Percentiles rank a stretch among this genome's conserved stretches.
Evolutionary conservation across 2,329 filamentous ascomycete genomes (phyloP).

Genomic region (Aspergillus pseudotamarii): DNA sequence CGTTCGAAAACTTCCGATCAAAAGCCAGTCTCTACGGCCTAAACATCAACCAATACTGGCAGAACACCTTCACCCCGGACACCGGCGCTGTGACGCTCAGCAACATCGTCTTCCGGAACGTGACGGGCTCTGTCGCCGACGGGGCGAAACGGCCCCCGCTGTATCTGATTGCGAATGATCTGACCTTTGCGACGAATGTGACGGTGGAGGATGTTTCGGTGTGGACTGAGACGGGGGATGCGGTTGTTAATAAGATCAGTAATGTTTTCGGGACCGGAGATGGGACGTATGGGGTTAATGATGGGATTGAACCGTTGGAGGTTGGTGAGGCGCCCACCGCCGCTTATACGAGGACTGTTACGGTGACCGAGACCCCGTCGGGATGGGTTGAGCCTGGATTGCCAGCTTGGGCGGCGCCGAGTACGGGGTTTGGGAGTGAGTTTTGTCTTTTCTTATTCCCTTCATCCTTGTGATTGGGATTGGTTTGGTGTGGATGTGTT

Average conservation of each 20-base stretch:
- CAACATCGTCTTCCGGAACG: constrained; percentile 32
- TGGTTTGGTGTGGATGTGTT: neutral
- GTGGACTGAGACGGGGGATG: constrained; percentile 33
- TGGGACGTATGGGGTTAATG: constrained; percentile 22
- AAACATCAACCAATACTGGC: constrained; percentile 31
- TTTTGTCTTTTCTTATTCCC: neutral
- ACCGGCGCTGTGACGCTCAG: constrained; percentile 27
- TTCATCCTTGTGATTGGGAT: neutral
- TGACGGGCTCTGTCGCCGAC: constrained; percentile 35
- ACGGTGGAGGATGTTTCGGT: constrained; percentile 37
- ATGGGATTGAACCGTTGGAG: neutral
- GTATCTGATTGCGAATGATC: constrained; percentile 36
- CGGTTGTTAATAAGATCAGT: constrained; percentile 36
- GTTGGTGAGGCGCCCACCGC: neutral
- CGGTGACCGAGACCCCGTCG: constrained; percentile 33
- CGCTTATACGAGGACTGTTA: constrained; percentile 33
- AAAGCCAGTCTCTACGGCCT: constrained; percentile 28
- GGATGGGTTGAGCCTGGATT: constrained; percentile 28
- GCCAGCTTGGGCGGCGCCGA: constrained; percentile 35
- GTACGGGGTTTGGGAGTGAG: constrained; percentile 37
- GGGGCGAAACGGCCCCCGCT: constrained; percentile 32
- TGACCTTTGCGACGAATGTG: constrained; percentile 34
- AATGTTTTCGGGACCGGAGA: constrained; percentile 40
- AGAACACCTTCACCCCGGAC: constrained; percentile 27
- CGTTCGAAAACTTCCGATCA: constrained; percentile 35